A percentile compares a stretch with the other conserved stretches of the same genome.
Evolutionary conservation across 2,329 filamentous ascomycete species (phyloP).

Genomic region (Calonectria naviculata): DNA sequence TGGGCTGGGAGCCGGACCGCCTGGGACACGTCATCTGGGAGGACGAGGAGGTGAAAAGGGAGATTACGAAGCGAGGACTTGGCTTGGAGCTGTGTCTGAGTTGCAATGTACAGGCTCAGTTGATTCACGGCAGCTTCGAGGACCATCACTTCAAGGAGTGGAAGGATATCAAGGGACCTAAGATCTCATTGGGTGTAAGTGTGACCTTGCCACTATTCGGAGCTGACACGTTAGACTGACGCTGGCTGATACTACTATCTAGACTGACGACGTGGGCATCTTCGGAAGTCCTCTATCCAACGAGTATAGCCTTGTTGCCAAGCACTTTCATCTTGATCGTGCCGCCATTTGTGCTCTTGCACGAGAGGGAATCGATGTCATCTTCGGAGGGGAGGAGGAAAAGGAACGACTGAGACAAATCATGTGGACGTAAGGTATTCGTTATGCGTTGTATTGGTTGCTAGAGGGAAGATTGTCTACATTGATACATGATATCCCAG

Average conservation of each 20-base stretch:
- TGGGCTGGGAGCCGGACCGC: conserved; percentile 74
- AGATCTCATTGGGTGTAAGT: conserved; percentile 77
- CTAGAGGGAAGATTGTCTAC: not conserved
- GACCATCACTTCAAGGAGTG: conserved; percentile 85
- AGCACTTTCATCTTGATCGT: conserved; percentile 71
- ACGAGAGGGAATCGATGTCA: conserved; percentile 70
- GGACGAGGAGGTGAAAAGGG: conserved; percentile 65
- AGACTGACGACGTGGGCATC: conserved; percentile 88
- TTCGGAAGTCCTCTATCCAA: conserved; percentile 82
- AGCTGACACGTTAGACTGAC: conserved; percentile 11
- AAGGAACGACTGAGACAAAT: conserved; percentile 64
- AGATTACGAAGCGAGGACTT: conserved; percentile 63
- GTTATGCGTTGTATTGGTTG: not conserved
- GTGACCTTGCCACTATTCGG: not conserved
- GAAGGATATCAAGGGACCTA: conserved; percentile 67
- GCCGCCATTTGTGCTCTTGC: conserved; percentile 64
- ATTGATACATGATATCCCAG: not conserved
- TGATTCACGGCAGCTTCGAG: conserved; percentile 73
- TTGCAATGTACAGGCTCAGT: conserved; percentile 82
- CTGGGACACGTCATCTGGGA: conserved; percentile 86
- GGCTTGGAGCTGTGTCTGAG: conserved; percentile 83
- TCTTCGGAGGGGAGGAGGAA: conserved; percentile 74
- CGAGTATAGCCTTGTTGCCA: conserved; percentile 79
- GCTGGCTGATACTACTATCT: not conserved
- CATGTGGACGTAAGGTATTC: conserved; percentile 54